Evolutionary conservation across 371 early-diverging fungal species (phyloP), one percentile per base, ranked within the genome.

Genomic region (Syncephalastrum racemosum): DNA sequence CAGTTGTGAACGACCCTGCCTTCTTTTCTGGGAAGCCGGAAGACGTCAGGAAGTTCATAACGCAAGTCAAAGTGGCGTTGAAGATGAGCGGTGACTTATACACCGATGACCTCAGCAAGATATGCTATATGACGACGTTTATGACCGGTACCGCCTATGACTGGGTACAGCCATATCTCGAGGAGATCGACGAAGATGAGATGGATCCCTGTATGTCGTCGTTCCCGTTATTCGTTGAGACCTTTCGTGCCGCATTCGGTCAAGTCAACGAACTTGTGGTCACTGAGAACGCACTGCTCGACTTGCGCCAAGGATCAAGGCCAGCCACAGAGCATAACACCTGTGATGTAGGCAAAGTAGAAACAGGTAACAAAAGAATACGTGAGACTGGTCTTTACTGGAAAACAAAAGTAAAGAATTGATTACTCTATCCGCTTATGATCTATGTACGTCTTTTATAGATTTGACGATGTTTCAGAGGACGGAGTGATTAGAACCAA

Each of bases 111-210:
- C 27, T 50, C 12, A 12, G 24, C 14, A 50, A 50, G 50, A 19
- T 50, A 12, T 50, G 20, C 41, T 53, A 16, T 22, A 40, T 53
- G 42, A 16, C 14, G 41, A 40, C 42, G 6, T 53, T 41, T 23
- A 36, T 53, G 36, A n/a, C 53, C 41, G 53, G 22, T n/a, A 6
- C 7, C 19, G 53, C 53, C n/a, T 53, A 24, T 27, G 27, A 14
- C 8, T 50, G 50, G 50, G 50, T 27, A 12, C 50, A 27, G 18
- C 19, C 27, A 7, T 50, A 50, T 50, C 27, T 50, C 7, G 50
- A 50, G 6, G 31, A 50, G 7, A 20, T 50, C 12, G 50, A 13
- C 27, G 13, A 7, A 7, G 27, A 50, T 27, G 50, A 50, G 14
- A 50, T 50, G 24, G 24, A 50, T 27, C 50, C 50, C 7, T 18